These are phyloP conservation scores for Annulohypoxylon nitens DNA, from an alignment of 495 filamentous ascomycete species.

Conservation along the genomic window DNA sequence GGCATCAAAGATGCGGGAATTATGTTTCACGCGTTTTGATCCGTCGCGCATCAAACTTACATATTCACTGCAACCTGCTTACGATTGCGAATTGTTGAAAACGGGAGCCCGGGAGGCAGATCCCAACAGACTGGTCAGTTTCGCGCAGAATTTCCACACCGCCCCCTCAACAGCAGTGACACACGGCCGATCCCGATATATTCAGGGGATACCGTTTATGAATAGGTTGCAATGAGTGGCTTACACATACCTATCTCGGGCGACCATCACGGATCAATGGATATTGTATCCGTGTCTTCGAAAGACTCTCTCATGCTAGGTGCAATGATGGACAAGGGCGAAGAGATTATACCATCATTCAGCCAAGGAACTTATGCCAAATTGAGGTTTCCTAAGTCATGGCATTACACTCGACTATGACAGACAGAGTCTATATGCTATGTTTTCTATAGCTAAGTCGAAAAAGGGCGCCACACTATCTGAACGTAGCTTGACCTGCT, in stretches of 20 bases:
- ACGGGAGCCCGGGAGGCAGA: background rate
- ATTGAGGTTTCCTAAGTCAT: background rate
- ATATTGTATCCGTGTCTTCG: background rate
- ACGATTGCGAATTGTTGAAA: constrained; percentile 1
- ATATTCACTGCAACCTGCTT: background rate
- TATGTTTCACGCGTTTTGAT: background rate
- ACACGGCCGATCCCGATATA: constrained; percentile 3
- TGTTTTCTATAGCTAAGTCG: background rate
- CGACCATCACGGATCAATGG: background rate
- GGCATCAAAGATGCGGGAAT: constrained; percentile 20
- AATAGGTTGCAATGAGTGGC: background rate
- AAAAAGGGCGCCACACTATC: background rate
- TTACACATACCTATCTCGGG: background rate
- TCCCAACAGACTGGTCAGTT: background rate
- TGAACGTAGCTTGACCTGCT: background rate
- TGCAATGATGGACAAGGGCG: background rate
- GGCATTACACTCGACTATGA: background rate
- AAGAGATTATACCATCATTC: background rate
- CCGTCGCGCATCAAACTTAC: background rate
- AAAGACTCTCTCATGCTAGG: background rate
- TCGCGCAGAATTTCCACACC: constrained; percentile 1
- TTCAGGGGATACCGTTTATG: background rate
- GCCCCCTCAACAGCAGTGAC: background rate
- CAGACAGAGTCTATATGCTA: background rate
- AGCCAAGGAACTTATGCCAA: background rate